Conservation (phyloP, 2,329 filamentous ascomycete species). For the Xylaria sp. region DNA sequence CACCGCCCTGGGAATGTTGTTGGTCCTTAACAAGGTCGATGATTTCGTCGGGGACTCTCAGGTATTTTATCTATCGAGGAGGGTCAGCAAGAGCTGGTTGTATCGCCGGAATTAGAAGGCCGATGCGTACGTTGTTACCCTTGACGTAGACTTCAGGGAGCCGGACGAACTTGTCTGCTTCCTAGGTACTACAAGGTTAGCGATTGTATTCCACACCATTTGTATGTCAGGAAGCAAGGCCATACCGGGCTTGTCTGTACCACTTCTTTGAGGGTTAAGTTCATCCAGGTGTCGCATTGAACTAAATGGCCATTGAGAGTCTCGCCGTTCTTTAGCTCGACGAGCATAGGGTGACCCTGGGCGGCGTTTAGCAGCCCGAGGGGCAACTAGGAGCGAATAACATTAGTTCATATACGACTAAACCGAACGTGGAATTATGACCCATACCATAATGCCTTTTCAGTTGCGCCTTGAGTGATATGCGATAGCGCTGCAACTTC, state of each 20-base stretch:
- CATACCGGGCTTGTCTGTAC: slow-evolving; percentile 89
- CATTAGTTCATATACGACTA: slow-evolving; percentile 35
- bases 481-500: slow-evolving; percentile 7
- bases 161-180: slow-evolving; percentile 93
- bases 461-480: slow-evolving; percentile 9
- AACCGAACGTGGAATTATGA: neutral
- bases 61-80: slow-evolving; percentile 88
- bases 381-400: slow-evolving; percentile 63
- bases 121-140: slow-evolving; percentile 86
- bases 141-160: slow-evolving; percentile 95
- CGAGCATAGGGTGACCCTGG: slow-evolving; percentile 87
- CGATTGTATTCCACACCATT: slow-evolving; percentile 18
- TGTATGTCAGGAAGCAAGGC: slow-evolving; percentile 10
- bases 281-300: slow-evolving; percentile 99
- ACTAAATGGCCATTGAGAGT: slow-evolving; percentile 96
- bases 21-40: slow-evolving; percentile 94
- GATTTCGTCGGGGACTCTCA: slow-evolving; percentile 95
- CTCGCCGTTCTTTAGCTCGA: slow-evolving; percentile 71
- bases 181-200: slow-evolving; percentile 60
- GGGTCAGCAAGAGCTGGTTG: slow-evolving; percentile 38
- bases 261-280: slow-evolving; percentile 95
- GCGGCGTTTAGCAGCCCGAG: slow-evolving; percentile 91
- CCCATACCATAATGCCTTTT: slow-evolving; percentile 32
- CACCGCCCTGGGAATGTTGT: slow-evolving; percentile 74
- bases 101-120: slow-evolving; percentile 26